A percentile compares a stretch with the other conserved stretches of the same genome.
These are phyloP conservation scores for Rhizopogon vinicolor DNA, from an alignment of 768 basidiomycete genomes.

Conservation along the genomic window DNA sequence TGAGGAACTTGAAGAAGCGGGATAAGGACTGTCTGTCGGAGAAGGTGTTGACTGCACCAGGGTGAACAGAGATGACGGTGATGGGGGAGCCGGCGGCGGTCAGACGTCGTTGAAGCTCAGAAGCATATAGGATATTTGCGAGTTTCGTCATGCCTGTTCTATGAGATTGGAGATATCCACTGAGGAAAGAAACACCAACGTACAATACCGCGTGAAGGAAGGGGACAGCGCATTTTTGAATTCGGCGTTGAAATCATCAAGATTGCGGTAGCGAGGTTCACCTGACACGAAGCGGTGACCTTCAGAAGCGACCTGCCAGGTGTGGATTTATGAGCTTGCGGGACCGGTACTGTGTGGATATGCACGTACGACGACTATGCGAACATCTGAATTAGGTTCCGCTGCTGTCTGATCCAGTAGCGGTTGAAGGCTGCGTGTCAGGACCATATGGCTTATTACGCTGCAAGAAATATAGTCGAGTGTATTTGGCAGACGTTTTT, in stretches of 20 bases:
- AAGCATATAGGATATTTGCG: constrained; percentile 44
- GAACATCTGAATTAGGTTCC: constrained; percentile 48
- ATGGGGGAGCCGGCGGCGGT: constrained; percentile 26
- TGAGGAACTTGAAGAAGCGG: constrained; percentile 6
- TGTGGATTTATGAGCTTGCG: neutral
- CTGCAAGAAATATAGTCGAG: constrained; percentile 20
- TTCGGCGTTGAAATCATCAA: constrained; percentile 32
- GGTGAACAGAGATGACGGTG: constrained; percentile 23
- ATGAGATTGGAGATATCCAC: neutral
- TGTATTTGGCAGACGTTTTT: neutral
- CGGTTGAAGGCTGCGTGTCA: constrained; percentile 52
- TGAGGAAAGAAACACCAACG: neutral
- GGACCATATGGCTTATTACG: constrained; percentile 49
- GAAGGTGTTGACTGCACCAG: constrained; percentile 29
- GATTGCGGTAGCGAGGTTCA: constrained; percentile 21
- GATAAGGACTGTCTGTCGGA: constrained; percentile 13
- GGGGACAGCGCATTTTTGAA: constrained; percentile 19
- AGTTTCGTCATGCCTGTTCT: constrained; percentile 45
- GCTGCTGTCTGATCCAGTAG: constrained; percentile 46
- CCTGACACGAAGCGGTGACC: constrained; percentile 18
- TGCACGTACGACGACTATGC: constrained; percentile 51
- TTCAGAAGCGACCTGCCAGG: constrained; percentile 29
- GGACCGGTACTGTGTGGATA: constrained; percentile 1
- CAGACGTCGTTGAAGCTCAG: constrained; percentile 45
- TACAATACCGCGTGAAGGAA: constrained; percentile 29